Conservation (phyloP, 2,329 filamentous ascomycete species). For the Epichloe sp. region DNA sequence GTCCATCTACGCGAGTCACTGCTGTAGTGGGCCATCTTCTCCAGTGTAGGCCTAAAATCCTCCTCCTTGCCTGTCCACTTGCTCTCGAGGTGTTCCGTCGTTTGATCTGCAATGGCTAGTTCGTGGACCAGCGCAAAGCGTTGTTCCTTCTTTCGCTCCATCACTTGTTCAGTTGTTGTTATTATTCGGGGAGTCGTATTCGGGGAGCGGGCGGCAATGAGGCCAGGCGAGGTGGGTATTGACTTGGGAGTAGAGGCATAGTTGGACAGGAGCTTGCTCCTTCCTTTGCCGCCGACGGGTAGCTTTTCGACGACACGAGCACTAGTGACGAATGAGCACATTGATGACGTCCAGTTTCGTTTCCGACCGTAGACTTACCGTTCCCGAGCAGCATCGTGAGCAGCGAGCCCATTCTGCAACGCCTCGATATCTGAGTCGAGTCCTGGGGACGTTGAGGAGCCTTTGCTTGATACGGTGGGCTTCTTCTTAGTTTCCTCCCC, state of each 20-base stretch:
- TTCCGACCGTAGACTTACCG: conserved; percentile 17
- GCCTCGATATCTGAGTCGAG: conserved; percentile 37
- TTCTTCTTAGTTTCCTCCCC: conserved; percentile 18
- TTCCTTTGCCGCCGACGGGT: conserved; percentile 23
- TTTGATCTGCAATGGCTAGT: conserved; percentile 40
- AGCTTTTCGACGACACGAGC: conserved; percentile 22
- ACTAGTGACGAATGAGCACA: conserved; percentile 18
- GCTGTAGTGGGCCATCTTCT: conserved; percentile 45
- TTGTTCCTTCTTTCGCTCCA: conserved; percentile 40
- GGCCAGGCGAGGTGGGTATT: conserved; percentile 40
- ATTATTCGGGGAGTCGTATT: conserved; percentile 34
- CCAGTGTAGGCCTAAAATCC: conserved; percentile 41
- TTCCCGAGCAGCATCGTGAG: conserved; percentile 22
- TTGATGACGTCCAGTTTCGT: neutral
- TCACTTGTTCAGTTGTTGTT: conserved; percentile 36
- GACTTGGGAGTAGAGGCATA: conserved; percentile 25
- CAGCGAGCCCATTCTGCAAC: conserved; percentile 29
- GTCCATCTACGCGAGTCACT: conserved; percentile 36
- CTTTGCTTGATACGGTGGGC: conserved; percentile 18
- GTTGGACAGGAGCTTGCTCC: conserved; percentile 29
- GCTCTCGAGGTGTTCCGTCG: conserved; percentile 33
- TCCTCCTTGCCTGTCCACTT: conserved; percentile 38
- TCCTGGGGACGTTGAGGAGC: conserved; percentile 25
- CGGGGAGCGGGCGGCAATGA: conserved; percentile 42
- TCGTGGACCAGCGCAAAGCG: conserved; percentile 45